Evolutionary conservation across 495 filamentous ascomycete species (phyloP).

Genomic region (Articulospora tetracladia): DNA sequence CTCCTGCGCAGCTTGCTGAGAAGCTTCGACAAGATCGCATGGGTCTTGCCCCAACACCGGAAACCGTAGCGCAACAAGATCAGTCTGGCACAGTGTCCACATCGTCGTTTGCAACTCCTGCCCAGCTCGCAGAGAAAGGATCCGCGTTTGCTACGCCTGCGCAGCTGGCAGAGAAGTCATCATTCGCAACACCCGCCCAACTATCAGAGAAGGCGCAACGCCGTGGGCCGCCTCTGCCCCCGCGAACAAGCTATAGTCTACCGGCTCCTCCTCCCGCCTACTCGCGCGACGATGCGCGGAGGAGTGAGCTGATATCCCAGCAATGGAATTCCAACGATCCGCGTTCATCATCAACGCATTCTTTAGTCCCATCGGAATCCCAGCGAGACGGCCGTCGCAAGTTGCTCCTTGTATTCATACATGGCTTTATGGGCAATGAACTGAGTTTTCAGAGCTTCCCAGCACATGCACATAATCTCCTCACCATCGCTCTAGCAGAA

Average conservation of each 20-base stretch:
- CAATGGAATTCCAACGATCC: constrained; percentile 43
- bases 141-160: constrained; percentile 11
- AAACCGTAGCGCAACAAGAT: neutral
- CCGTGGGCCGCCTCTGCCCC: constrained; percentile 19
- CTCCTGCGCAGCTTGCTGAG: constrained; percentile 19
- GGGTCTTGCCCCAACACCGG: neutral
- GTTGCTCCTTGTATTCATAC: constrained; percentile 79
- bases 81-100: neutral
- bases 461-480: constrained; percentile 75
- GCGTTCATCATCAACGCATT: constrained; percentile 60
- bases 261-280: constrained; percentile 18
- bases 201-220: constrained; percentile 6
- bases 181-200: constrained; percentile 7
- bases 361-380: constrained; percentile 47
- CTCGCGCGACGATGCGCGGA: constrained; percentile 15
- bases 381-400: constrained; percentile 46
- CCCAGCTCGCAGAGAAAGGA: constrained; percentile 12
- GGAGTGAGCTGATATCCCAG: constrained; percentile 19
- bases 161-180: constrained; percentile 21
- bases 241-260: constrained; percentile 5
- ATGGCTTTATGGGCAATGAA: constrained; percentile 92
- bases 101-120: neutral
- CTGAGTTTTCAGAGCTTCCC: constrained; percentile 86
- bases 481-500: constrained; percentile 62
- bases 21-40: neutral